Evolutionary conservation across 2,329 filamentous ascomycete species (phyloP).

Genomic region (Microsporum ferrugineum): DNA sequence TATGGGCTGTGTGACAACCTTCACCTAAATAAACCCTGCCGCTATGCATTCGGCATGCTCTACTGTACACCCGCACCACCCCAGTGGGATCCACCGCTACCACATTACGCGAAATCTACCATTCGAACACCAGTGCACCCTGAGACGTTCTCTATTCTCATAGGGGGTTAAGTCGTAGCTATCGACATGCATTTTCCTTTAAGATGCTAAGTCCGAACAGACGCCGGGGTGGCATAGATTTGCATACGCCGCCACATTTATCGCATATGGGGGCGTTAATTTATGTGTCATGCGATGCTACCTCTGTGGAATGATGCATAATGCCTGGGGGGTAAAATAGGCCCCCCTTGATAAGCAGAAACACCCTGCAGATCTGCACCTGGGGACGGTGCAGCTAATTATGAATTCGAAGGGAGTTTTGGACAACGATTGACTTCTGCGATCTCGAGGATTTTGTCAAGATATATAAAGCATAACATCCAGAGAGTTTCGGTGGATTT

Average conservation of each 20-base stretch:
- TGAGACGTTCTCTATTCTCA: background rate
- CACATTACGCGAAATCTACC: background rate
- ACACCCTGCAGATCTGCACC: slow-evolving; percentile 2
- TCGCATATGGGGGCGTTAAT: background rate
- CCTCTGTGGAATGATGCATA: background rate
- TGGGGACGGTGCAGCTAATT: background rate
- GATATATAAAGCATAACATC: slow-evolving; percentile 1
- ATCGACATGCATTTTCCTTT: background rate
- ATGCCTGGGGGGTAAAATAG: background rate
- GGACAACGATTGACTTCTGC: background rate
- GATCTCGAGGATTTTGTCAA: background rate
- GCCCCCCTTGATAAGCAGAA: background rate
- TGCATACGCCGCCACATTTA: background rate
- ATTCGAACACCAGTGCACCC: background rate
- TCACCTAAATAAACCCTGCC: background rate
- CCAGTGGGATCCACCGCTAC: background rate
- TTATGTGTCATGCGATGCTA: background rate
- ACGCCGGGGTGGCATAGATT: background rate
- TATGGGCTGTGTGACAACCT: slow-evolving; percentile 3
- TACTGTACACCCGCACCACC: background rate
- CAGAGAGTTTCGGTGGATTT: slow-evolving; percentile 4
- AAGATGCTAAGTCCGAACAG: background rate
- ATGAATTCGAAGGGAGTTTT: background rate
- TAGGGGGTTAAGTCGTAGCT: background rate
- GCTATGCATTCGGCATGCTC: background rate